Percentiles rank a stretch among this genome's conserved stretches.
Conservation (phyloP, 805 yeast genomes). For the Myxozyma melibiosi region DNA sequence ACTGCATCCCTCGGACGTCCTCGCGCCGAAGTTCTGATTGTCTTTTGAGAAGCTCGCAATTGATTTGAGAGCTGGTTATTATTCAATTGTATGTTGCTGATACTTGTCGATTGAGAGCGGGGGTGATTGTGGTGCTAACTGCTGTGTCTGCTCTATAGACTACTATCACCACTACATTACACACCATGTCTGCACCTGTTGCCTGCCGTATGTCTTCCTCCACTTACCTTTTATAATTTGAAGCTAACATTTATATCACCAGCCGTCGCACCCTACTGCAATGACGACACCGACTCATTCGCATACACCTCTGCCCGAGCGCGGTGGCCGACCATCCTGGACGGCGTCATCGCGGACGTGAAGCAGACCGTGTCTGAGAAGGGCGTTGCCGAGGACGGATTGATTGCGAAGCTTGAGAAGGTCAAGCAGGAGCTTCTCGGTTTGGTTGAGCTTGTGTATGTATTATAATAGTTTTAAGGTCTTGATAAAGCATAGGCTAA, state of each 20-base stretch:
- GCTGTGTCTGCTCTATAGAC: neutral
- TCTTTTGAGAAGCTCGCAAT: too few relatives aligned
- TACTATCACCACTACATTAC: neutral
- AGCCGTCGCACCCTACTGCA: constrained; percentile 50
- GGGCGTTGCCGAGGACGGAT: constrained; percentile 50
- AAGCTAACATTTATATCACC: too few relatives aligned
- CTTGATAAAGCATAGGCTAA: neutral
- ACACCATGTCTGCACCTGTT: constrained; percentile 6
- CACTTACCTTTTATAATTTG: neutral
- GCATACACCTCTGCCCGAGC: constrained; percentile 75
- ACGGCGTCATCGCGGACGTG: constrained; percentile 68
- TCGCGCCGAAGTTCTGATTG: too few relatives aligned
- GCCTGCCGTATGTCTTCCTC: constrained; percentile 7
- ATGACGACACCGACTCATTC: constrained; percentile 73
- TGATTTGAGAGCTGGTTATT: too few relatives aligned
- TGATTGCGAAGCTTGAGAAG: constrained; percentile 15
- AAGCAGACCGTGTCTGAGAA: constrained; percentile 40
- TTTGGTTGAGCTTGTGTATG: constrained; percentile 33
- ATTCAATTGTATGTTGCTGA: too few relatives aligned
- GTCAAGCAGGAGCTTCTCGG: constrained; percentile 51
- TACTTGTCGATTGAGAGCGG: neutral
- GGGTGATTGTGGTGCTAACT: neutral
- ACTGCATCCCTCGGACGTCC: too few relatives aligned
- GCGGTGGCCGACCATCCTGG: constrained; percentile 86
- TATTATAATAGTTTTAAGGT: neutral